These are phyloP conservation scores for Balakata baccata DNA, from an alignment of 345 rosid genomes.

Conservation along the genomic window DNA sequence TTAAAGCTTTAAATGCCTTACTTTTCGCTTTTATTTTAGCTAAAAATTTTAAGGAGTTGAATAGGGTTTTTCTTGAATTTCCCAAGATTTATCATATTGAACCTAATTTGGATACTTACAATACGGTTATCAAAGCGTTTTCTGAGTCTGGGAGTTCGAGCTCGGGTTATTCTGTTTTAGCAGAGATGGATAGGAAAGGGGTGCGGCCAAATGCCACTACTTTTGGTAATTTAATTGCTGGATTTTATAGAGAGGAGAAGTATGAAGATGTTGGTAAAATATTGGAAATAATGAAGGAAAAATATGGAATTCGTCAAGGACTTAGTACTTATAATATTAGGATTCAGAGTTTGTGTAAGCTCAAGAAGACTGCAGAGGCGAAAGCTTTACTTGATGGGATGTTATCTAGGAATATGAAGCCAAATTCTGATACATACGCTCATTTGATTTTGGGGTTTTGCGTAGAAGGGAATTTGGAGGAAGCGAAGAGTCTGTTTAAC, in stretches of 20 bases:
- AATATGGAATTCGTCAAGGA: constrained; percentile 39
- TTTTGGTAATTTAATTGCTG: constrained; percentile 55
- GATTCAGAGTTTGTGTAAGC: constrained; percentile 67
- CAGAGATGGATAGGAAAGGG: constrained; percentile 71
- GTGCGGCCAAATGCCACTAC: constrained; percentile 45
- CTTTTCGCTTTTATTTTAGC: constrained; percentile 62
- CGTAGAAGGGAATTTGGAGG: constrained; percentile 54
- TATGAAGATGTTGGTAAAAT: constrained; percentile 67
- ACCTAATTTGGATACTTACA: constrained; percentile 65
- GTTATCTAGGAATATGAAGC: constrained; percentile 43
- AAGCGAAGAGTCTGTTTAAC: constrained; percentile 62
- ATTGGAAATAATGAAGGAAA: constrained; percentile 53
- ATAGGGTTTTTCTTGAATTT: constrained; percentile 57
- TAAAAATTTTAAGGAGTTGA: constrained; percentile 51
- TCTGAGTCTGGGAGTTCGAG: constrained; percentile 60
- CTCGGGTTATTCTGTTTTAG: constrained; percentile 58
- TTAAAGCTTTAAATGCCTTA: constrained; percentile 59
- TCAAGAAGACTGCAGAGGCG: constrained; percentile 54
- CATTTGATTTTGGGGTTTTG: constrained; percentile 79
- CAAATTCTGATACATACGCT: constrained; percentile 40
- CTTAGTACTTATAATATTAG: constrained; percentile 49
- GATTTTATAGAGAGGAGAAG: constrained; percentile 73
- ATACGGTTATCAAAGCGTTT: constrained; percentile 60
- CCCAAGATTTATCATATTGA: constrained; percentile 47
- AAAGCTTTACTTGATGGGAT: constrained; percentile 56